phyloP scores from a whole-genome alignment of 495 filamentous ascomycete species.

The Lasiosphaeria ovina region DNA sequence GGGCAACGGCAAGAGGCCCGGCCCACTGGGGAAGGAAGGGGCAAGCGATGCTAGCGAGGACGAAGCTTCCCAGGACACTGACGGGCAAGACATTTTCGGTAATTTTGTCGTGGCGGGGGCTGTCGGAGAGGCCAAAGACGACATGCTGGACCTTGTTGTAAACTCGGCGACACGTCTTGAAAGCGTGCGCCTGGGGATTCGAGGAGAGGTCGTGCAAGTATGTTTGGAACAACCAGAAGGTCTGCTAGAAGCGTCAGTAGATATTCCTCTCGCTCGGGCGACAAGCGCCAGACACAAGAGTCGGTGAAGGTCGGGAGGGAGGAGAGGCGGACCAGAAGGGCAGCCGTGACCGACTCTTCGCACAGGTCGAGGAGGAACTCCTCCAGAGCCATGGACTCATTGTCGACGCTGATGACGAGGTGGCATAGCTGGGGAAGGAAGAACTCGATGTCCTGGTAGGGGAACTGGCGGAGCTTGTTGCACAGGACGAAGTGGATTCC shows the following conservation, averaged over 20 bases:
- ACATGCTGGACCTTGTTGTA: conserved; percentile 81
- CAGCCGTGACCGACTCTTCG: conserved; percentile 75
- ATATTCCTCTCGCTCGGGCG: no score
- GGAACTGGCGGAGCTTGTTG: conserved; percentile 75
- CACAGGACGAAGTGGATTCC: conserved; percentile 78
- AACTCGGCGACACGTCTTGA: conserved; percentile 69
- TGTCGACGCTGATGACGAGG: conserved; percentile 73
- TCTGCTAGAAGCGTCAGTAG: conserved; percentile 43
- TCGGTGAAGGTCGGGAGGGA: neutral
- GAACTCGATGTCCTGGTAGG: conserved; percentile 81
- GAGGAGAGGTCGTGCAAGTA: conserved; percentile 71
- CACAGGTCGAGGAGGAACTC: conserved; percentile 78
- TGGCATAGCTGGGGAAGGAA: conserved; percentile 79
- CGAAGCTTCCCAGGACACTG: conserved; percentile 67
- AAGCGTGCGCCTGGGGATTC: conserved; percentile 65
- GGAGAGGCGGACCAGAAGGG: conserved; percentile 58
- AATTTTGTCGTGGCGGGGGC: conserved; percentile 61
- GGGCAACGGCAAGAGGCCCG: conserved; percentile 69
- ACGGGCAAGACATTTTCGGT: conserved; percentile 73
- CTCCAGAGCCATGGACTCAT: conserved; percentile 80
- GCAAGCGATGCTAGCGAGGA: conserved; percentile 60
- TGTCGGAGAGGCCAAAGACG: conserved; percentile 67
- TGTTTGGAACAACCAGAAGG: conserved; percentile 80
- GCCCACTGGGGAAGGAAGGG: conserved; percentile 57
- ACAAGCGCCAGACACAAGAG: no score